A percentile compares a stretch with the other conserved stretches of the same genome.
These are phyloP conservation scores for Pestalotiopsis sp. DNA, from an alignment of 2,329 filamentous ascomycete genomes.

Conservation along the genomic window DNA sequence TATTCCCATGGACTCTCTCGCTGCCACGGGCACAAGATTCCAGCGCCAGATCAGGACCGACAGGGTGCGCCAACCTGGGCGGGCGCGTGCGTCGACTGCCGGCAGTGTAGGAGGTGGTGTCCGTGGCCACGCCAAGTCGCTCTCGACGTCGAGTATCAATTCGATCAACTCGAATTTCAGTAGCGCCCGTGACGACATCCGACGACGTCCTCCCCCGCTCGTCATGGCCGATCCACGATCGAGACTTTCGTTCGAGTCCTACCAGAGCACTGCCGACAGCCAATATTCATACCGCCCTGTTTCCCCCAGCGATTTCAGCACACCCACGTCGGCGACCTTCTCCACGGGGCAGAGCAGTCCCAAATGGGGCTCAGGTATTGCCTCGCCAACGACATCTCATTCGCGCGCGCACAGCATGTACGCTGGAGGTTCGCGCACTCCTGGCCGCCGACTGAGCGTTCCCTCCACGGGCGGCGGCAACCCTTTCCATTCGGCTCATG, in stretches of 20 bases:
- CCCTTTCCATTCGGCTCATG: constrained; percentile 71
- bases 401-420: constrained; percentile 76
- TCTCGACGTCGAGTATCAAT: constrained; percentile 83
- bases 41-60: constrained; percentile 92
- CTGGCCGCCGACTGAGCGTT: constrained; percentile 78
- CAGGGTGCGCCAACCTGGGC: constrained; percentile 72
- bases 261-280: constrained; percentile 64
- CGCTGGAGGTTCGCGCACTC: constrained; percentile 59
- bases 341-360: constrained; percentile 78
- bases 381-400: constrained; percentile 73
- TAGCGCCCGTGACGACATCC: constrained; percentile 60
- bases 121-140: constrained; percentile 80
- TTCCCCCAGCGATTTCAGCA: constrained; percentile 76
- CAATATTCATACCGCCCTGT: constrained; percentile 68
- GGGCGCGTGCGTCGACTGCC: constrained; percentile 77
- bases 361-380: constrained; percentile 67
- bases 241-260: constrained; percentile 69
- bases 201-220: constrained; percentile 75
- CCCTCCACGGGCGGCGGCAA: constrained; percentile 66
- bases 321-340: constrained; percentile 82
- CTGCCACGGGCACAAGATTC: constrained; percentile 88
- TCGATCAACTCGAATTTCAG: constrained; percentile 71
- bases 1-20: constrained; percentile 90
- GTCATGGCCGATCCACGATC: constrained; percentile 79
- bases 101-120: constrained; percentile 72